phyloP scores from a whole-genome alignment of 2,329 filamentous ascomycete genomes.

The Fusarium sp. region DNA sequence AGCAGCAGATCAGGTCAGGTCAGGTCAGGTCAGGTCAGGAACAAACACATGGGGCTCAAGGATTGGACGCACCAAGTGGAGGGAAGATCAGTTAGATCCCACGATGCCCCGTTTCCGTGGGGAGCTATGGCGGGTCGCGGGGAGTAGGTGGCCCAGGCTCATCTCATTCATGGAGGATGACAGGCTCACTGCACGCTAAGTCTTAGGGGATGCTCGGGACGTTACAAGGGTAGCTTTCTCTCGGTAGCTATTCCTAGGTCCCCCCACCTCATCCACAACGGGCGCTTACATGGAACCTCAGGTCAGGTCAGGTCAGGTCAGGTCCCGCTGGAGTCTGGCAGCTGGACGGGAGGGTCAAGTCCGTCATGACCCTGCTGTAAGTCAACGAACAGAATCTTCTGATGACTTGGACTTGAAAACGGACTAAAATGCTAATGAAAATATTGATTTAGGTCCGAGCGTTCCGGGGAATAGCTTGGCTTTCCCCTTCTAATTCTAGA shows the following conservation, averaged over 20 bases:
- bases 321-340: slow-evolving; percentile 1
- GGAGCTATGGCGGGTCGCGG: slow-evolving; percentile 48
- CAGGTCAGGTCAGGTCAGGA: background rate
- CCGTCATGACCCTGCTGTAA: background rate
- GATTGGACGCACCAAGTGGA: slow-evolving; percentile 36
- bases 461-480: slow-evolving; percentile 31
- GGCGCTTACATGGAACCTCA: slow-evolving; percentile 23
- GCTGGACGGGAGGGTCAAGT: background rate
- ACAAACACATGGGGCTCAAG: slow-evolving; percentile 29
- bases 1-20: too few relatives aligned
- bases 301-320: background rate
- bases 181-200: slow-evolving; percentile 28
- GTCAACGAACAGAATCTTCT: too few relatives aligned
- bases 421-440: slow-evolving; percentile 4
- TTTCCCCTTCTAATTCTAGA: slow-evolving; percentile 38
- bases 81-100: slow-evolving; percentile 39
- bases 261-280: slow-evolving; percentile 34
- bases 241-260: slow-evolving; percentile 40
- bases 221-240: slow-evolving; percentile 47
- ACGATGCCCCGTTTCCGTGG: slow-evolving; percentile 41
- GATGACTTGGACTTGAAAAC: too few relatives aligned
- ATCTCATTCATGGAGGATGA: slow-evolving; percentile 5
- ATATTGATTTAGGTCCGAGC: slow-evolving; percentile 25
- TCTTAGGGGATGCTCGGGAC: slow-evolving; percentile 36
- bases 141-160: slow-evolving; percentile 32